A percentile compares a stretch with the other conserved stretches of the same genome.
phyloP scores from a whole-genome alignment of 2,329 filamentous ascomycete genomes.

The Cladophialophora yegresii region DNA sequence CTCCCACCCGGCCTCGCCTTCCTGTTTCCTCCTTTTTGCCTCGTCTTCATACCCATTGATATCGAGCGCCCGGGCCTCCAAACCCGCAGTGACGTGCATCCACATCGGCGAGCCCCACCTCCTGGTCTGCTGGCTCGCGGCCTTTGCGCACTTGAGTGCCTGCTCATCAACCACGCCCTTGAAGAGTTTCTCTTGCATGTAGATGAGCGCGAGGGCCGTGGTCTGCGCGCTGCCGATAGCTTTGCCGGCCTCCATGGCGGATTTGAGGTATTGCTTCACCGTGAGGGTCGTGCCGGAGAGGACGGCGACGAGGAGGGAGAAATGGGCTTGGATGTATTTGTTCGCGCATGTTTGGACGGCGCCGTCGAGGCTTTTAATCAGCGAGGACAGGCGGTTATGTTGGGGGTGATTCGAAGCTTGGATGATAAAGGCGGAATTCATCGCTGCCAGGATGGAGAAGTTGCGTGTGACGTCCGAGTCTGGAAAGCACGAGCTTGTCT shows the following conservation, averaged over 20 bases:
- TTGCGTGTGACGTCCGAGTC: conserved; percentile 58
- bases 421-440: conserved; percentile 73
- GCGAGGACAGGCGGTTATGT: conserved; percentile 58
- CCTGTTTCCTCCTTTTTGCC: conserved; percentile 50
- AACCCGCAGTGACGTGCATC: conserved; percentile 77
- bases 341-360: conserved; percentile 71
- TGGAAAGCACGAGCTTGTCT: conserved; percentile 17
- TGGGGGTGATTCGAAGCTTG: conserved; percentile 62
- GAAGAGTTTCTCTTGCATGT: conserved; percentile 83
- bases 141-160: conserved; percentile 72
- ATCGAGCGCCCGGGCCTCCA: conserved; percentile 74
- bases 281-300: conserved; percentile 69
- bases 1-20: conserved; percentile 47
- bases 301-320: conserved; percentile 72
- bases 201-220: conserved; percentile 77
- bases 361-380: conserved; percentile 67
- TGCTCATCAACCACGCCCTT: conserved; percentile 79
- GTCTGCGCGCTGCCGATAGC: conserved; percentile 74
- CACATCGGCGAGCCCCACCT: conserved; percentile 71
- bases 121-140: conserved; percentile 67
- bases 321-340: conserved; percentile 74
- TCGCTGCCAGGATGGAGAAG: conserved; percentile 61
- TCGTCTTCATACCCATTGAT: conserved; percentile 66
- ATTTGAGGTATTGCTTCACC: conserved; percentile 75
- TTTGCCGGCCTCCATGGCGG: conserved; percentile 69